These are phyloP conservation scores for Cyphellophora europaea DNA, from an alignment of 2,329 filamentous ascomycete genomes.

Conservation along the genomic window DNA sequence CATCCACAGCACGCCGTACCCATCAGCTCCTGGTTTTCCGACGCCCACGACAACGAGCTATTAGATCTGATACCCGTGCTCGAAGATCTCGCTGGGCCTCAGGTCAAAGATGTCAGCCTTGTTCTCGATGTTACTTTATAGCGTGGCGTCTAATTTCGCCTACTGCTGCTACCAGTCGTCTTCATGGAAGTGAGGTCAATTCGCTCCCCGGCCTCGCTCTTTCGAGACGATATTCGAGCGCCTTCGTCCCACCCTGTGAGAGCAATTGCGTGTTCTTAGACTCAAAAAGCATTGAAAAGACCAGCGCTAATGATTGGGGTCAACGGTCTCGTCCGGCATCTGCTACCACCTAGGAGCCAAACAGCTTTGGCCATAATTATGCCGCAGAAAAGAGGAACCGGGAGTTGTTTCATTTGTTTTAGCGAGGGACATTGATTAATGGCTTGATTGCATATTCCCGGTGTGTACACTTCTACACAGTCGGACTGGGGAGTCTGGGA, in stretches of 20 bases:
- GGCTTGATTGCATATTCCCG: too few relatives aligned
- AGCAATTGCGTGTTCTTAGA: not conserved
- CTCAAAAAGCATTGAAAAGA: not conserved
- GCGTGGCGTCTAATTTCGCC: too few relatives aligned
- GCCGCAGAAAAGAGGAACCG: too few relatives aligned
- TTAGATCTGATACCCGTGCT: slow-evolving; percentile 96
- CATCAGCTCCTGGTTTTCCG: slow-evolving; percentile 99
- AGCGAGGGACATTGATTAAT: not conserved
- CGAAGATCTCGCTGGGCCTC: slow-evolving; percentile 81
- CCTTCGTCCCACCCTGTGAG: not conserved
- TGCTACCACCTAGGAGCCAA: too few relatives aligned
- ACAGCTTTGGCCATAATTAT: too few relatives aligned
- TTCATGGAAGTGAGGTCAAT: too few relatives aligned
- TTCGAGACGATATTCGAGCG: too few relatives aligned
- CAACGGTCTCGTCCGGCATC: too few relatives aligned
- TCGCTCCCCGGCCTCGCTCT: too few relatives aligned
- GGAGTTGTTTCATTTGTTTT: not conserved
- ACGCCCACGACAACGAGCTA: slow-evolving; percentile 97
- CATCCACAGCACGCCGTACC: slow-evolving; percentile 97
- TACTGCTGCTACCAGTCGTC: too few relatives aligned
- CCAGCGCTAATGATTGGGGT: not conserved
- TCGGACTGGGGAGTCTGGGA: too few relatives aligned
- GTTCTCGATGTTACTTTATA: slow-evolving; percentile 82
- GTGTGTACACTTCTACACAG: too few relatives aligned
- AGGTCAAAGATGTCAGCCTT: slow-evolving; percentile 91